Evolutionary conservation across 495 filamentous ascomycete genomes (phyloP).

Genomic region (Penicillium alfredii): DNA sequence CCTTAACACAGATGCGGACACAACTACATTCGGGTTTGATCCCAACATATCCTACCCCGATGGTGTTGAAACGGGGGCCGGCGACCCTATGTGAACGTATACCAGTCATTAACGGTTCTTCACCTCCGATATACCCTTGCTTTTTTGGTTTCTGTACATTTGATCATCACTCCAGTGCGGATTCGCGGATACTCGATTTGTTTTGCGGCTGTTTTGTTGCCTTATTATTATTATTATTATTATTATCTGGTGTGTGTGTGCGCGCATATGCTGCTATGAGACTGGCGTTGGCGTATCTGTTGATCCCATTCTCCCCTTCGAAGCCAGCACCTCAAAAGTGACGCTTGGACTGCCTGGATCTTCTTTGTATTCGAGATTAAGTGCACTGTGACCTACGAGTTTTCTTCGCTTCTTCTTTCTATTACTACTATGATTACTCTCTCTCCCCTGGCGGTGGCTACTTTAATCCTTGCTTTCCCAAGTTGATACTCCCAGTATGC

Average conservation of each 20-base stretch:
- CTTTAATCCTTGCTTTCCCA: conserved; percentile 24
- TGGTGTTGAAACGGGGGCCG: conserved; percentile 48
- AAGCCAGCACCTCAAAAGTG: too few species aligned
- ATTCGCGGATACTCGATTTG: conserved; percentile 18
- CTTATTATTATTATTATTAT: too few species aligned
- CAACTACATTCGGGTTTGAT: conserved; percentile 49
- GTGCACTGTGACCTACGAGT: conserved; percentile 33
- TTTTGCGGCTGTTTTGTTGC: too few species aligned
- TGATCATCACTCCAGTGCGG: conserved; percentile 24
- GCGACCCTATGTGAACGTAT: conserved; percentile 39
- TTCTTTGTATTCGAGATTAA: conserved; percentile 30
- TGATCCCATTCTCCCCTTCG: conserved; percentile 28
- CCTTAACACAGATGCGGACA: conserved; percentile 58
- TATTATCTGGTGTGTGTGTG: conserved; percentile 29
- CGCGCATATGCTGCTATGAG: conserved; percentile 24
- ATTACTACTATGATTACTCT: conserved; percentile 31
- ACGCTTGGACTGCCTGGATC: too few species aligned
- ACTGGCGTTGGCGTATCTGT: conserved; percentile 40
- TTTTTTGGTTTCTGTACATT: conserved; percentile 46
- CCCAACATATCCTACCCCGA: conserved; percentile 40
- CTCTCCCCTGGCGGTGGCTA: conserved; percentile 30
- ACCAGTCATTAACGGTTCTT: conserved; percentile 34
- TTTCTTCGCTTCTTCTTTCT: conserved; percentile 24
- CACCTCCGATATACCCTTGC: conserved; percentile 44
- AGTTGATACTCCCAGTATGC: conserved; percentile 11